Percentiles rank a stretch among this genome's conserved stretches.
Conservation (phyloP, 2,329 filamentous ascomycete genomes). For the Sarocladiaceae sp. region DNA sequence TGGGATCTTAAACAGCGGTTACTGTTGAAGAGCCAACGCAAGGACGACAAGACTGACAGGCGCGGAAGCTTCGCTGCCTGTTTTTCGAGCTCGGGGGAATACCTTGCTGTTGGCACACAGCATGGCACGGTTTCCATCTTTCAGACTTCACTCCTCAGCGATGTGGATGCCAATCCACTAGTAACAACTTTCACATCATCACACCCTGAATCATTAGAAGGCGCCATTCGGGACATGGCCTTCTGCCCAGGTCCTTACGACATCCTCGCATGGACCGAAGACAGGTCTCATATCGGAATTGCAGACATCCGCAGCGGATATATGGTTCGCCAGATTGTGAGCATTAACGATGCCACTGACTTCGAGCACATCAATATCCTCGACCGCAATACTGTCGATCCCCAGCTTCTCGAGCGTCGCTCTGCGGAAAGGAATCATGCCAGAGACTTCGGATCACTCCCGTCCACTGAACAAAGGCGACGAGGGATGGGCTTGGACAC, state of each 20-base stretch:
- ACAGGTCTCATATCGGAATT: constrained; percentile 68
- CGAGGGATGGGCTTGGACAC: constrained; percentile 30
- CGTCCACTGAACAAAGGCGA: constrained; percentile 18
- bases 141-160: constrained; percentile 45
- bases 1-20: constrained; percentile 49
- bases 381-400: constrained; percentile 49
- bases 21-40: constrained; percentile 51
- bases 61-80: constrained; percentile 71
- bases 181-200: constrained; percentile 74
- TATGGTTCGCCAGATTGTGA: constrained; percentile 60
- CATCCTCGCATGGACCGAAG: constrained; percentile 88
- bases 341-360: constrained; percentile 52
- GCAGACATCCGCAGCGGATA: constrained; percentile 66
- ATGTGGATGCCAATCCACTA: constrained; percentile 50
- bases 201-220: constrained; percentile 60
- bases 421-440: constrained; percentile 11
- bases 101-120: constrained; percentile 73
- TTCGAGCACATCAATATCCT: constrained; percentile 51
- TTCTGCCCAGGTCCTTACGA: constrained; percentile 90
- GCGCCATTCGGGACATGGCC: constrained; percentile 83
- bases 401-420: constrained; percentile 42
- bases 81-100: constrained; percentile 65
- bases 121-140: constrained; percentile 75
- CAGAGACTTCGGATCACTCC: not conserved
- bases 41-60: constrained; percentile 46